phyloP scores from a whole-genome alignment of 2,329 filamentous ascomycete species.

The Conoideocrella luteorostrata region DNA sequence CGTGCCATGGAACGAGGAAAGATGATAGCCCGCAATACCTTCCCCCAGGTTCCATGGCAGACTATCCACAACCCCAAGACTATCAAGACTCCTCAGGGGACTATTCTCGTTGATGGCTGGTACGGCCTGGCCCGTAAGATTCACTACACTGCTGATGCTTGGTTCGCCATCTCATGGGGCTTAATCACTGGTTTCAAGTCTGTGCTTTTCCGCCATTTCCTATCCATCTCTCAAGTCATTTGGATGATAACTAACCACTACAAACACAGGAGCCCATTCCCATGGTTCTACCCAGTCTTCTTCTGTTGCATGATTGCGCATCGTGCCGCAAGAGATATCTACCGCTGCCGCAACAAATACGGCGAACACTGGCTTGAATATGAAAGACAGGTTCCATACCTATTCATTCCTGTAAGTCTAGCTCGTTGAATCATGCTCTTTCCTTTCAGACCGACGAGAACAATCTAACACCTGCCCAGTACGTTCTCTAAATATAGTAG shows the following conservation, averaged over 20 bases:
- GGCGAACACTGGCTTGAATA: conserved; percentile 78
- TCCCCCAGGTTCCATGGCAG: conserved; percentile 88
- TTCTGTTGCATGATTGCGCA: conserved; percentile 78
- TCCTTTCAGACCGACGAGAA: too few relatives aligned
- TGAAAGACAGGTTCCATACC: conserved; percentile 69
- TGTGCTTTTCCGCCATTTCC: conserved; percentile 5
- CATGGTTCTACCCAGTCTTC: conserved; percentile 87
- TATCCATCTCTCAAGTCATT: too few relatives aligned
- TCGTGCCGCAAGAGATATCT: conserved; percentile 69
- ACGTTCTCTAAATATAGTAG: conserved; percentile 38
- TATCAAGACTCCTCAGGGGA: conserved; percentile 66
- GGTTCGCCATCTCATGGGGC: conserved; percentile 46
- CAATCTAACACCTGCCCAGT: conserved; percentile 26
- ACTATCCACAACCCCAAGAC: conserved; percentile 72
- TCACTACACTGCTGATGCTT: conserved; percentile 43
- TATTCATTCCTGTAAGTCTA: conserved; percentile 71
- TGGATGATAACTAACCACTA: conserved; percentile 11
- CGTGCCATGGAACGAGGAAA: conserved; percentile 72
- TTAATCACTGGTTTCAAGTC: conserved; percentile 43
- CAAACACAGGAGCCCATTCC: conserved; percentile 60
- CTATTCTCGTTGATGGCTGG: conserved; percentile 80
- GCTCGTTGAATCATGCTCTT: too few relatives aligned
- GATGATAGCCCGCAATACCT: conserved; percentile 64
- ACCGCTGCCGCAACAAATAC: conserved; percentile 72
- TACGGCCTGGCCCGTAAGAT: conserved; percentile 66